Base-by-base conservation (phyloP, 257 asterid genomes). In the Jacaranda mimosifolia region DNA sequence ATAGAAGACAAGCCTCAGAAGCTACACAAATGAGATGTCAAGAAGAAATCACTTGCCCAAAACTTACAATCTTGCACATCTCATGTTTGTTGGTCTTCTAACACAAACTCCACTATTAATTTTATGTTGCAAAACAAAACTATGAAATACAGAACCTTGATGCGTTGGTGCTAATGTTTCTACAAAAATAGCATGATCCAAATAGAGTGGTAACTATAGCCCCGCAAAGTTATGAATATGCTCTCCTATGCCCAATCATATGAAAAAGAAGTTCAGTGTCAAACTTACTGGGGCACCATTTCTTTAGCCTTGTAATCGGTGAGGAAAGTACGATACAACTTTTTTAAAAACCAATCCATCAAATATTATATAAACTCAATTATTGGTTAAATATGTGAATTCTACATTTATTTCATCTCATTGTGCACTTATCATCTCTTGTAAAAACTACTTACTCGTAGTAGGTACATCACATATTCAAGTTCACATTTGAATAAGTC, bases 1-100 rank as follows among this genome's bases (percentile, higher is more conserved):
- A 36, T 69, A 40, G 11, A 32, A 53, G 65, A 42, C 12, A 9
- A 9, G 53, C 45, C 13, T 51, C 10, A 57, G 9, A 67, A 57
- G 9, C 70, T 77, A 68, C 35, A 36, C n/a, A 45, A 26, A 48
- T 48, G 63, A 59, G 7, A 70, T 49, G 56, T 63, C 71, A 51
- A 19, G 21, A 72, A 7, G 19, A 57, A 57, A 14, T 48, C n/a
- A 36, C 56, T 32, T 75, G 49, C 52, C 43, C 35, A 3, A 18
- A 7, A 9, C 35, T 48, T 19, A 38, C 40, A 70, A 68, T 39
- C n/a, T 17, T 45, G 15, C 43, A 68, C 32, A 21, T 39, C 35
- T 9, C 57, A 8, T 56, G 45, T 14, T 69, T 39, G 53, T 46
- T 19, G 6, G 15, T 35, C 7, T 35, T 10, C n/a, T 42, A n/a